Evolutionary conservation across 768 basidiomycete genomes (phyloP), one percentile per base, ranked within the genome.

Genomic region (Mycena maculata): DNA sequence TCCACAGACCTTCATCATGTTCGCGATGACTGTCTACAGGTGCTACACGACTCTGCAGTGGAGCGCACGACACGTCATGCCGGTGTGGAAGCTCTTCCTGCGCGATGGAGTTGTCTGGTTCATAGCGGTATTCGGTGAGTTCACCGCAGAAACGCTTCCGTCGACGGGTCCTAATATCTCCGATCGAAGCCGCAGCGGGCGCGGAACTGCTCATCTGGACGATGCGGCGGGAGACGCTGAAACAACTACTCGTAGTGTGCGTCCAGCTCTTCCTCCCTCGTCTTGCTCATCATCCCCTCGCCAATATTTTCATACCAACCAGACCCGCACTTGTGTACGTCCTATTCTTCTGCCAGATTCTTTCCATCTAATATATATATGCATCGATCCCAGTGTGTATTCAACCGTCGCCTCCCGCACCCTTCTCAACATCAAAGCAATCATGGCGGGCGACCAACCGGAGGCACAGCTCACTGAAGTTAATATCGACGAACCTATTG

Each of bases 261-360:
- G 62, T 39, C 7, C 39, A 4, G n/a, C n/a, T n/a, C n/a, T n/a
- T n/a, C n/a, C n/a, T n/a, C n/a, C n/a, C 52, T 15, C 12, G 27
- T 23, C 15, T 23, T 45, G n/a, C 22, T 18, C 33, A 12, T 13
- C 15, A 11, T 7, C 27, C 22, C 12, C 22, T 20, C 18, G n/a
- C 11, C 23, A 36, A 6, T 16, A 36, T 50, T 31, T 12, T 11
- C 7, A 9, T 39, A 22, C 23, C 18, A 33, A 23, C n/a, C 53
- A 63, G 62, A 18, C 62, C 62, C 8, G 62, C 62, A 16, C 55
- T 63, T 4, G 62, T 63, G 62, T 57, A 16, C 33, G 62, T 63
- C 27, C n/a, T n/a, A n/a, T n/a, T n/a, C n/a, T n/a, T n/a, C n/a
- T n/a, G n/a, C 15, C 28, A 10, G 16, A 13, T 12, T 36, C 3